phyloP scores from a whole-genome alignment of 805 yeast genomes.

The Komagataella populi region DNA sequence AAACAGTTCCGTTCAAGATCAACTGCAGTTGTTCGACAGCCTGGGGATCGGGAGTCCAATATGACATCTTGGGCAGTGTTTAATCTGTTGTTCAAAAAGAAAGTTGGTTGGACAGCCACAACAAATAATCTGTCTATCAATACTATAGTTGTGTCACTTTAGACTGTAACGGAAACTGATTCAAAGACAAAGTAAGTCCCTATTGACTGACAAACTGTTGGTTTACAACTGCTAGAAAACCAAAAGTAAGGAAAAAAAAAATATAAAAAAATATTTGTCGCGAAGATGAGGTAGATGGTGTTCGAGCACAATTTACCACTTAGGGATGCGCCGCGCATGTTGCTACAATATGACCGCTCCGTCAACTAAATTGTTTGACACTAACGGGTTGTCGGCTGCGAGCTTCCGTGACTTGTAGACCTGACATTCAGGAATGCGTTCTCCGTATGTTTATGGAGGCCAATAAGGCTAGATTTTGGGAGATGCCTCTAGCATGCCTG shows the following conservation, averaged over 20 bases:
- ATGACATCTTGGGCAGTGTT: constrained; percentile 16
- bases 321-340: background rate
- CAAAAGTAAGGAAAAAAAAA: background rate
- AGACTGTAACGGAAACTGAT: background rate
- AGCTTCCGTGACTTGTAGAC: background rate
- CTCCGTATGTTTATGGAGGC: too few relatives aligned
- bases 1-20: constrained; percentile 60
- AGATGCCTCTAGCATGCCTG: too few relatives aligned
- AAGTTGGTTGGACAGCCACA: background rate
- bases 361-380: too few relatives aligned
- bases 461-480: too few relatives aligned
- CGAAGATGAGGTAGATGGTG: background rate
- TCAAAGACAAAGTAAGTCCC: background rate
- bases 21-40: constrained; percentile 50
- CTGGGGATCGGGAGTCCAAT: constrained; percentile 58
- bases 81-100: background rate
- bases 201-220: background rate
- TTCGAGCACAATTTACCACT: background rate
- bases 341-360: too few relatives aligned
- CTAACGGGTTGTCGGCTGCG: background rate
- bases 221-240: background rate
- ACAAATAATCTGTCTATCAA: background rate
- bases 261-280: background rate
- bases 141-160: background rate
- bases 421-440: too few relatives aligned